These are phyloP conservation scores for Colletotrichum plurivorum DNA, from an alignment of 2,329 filamentous ascomycete species.

Conservation along the genomic window DNA sequence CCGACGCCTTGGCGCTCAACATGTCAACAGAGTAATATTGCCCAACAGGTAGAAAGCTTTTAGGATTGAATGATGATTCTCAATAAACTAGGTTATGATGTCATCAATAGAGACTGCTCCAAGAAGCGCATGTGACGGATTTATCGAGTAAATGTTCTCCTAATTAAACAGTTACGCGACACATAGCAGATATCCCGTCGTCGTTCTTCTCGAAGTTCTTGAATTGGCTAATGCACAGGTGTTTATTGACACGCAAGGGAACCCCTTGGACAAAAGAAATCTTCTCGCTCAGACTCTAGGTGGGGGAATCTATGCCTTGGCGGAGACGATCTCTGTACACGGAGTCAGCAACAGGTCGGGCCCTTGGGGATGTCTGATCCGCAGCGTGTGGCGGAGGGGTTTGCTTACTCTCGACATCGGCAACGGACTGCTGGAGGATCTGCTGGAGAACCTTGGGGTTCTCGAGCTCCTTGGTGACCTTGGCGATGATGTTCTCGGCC, in stretches of 20 bases:
- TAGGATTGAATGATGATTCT: neutral
- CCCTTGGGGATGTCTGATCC: conserved; percentile 9
- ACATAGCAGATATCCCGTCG: conserved; percentile 22
- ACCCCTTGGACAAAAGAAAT: conserved; percentile 65
- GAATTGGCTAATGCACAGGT: conserved; percentile 74
- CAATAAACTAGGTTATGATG: neutral
- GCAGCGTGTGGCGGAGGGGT: neutral
- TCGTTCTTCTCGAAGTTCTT: conserved; percentile 46
- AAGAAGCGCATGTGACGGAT: neutral
- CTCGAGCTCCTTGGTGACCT: conserved; percentile 99
- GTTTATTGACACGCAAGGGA: conserved; percentile 67
- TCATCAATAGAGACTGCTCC: neutral
- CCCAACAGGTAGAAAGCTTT: conserved; percentile 1
- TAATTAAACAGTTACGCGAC: conserved; percentile 35
- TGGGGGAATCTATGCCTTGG: conserved; percentile 71
- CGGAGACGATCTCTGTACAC: conserved; percentile 70
- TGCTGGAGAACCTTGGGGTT: conserved; percentile 97
- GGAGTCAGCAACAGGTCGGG: conserved; percentile 50
- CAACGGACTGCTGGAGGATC: conserved; percentile 96
- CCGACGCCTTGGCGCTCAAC: conserved; percentile 16
- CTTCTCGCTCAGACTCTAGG: conserved; percentile 45
- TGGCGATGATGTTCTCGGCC: conserved; percentile 91
- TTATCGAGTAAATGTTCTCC: conserved; percentile 16
- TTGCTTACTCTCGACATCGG: conserved; percentile 92
- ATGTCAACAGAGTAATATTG: conserved; percentile 3